A percentile compares a stretch with the other conserved stretches of the same genome.
Evolutionary conservation across 148 eudicot species (phyloP).

Genomic region (Silene uniflora): DNA sequence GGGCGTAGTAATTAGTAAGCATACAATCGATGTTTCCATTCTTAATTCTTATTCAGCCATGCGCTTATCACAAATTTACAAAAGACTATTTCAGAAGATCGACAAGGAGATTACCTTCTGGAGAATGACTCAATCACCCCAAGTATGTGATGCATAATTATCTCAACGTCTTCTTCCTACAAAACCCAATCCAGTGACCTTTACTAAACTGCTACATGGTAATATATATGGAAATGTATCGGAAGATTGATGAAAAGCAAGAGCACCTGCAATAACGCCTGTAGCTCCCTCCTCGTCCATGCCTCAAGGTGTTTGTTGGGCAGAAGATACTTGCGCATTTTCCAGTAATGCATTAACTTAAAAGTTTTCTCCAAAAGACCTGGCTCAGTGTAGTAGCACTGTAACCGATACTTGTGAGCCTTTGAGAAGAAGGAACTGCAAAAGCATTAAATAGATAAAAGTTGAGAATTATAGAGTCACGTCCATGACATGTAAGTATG

Average conservation of each 20-base stretch:
- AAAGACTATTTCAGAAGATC: not conserved
- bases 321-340: constrained; percentile 59
- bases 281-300: constrained; percentile 88
- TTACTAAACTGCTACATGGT: constrained; percentile 14
- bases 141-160: constrained; percentile 69
- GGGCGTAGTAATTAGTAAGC: not conserved
- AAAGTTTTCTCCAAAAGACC: constrained; percentile 47
- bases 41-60: not conserved
- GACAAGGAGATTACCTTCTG: constrained; percentile 42
- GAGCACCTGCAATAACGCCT: constrained; percentile 74
- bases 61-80: not conserved
- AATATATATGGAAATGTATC: not conserved
- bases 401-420: constrained; percentile 75
- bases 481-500: not conserved
- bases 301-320: constrained; percentile 51
- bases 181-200: constrained; percentile 16
- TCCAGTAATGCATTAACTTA: constrained; percentile 64
- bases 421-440: constrained; percentile 66
- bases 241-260: not conserved
- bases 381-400: constrained; percentile 65
- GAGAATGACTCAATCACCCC: constrained; percentile 67
- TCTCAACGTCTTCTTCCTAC: constrained; percentile 87
- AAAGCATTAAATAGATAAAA: constrained; percentile 1
- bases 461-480: not conserved
- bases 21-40: not conserved